A percentile compares a stretch with the other conserved stretches of the same genome.
phyloP scores from a whole-genome alignment of 306 rosid species.

The Vigna nakashimae region DNA sequence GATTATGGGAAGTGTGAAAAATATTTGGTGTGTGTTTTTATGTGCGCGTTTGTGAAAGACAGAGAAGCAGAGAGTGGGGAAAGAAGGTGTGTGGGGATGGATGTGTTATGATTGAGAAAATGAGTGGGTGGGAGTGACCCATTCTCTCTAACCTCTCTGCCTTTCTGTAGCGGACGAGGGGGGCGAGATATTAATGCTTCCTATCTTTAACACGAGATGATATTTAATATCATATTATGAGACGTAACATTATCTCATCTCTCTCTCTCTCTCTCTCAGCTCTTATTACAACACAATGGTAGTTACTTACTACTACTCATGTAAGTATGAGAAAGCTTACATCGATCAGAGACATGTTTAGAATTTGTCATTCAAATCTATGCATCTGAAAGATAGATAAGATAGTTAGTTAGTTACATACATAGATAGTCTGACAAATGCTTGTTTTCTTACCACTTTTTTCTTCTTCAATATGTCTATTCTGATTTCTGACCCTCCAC shows the following conservation, averaged over 20 bases:
- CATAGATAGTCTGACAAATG: slow-evolving; percentile 6
- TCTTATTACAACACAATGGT: too few species aligned
- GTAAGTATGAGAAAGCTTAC: background rate
- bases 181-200: slow-evolving; percentile 83
- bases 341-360: slow-evolving; percentile 23
- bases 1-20: slow-evolving; percentile 53
- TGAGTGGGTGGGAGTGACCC: slow-evolving; percentile 95
- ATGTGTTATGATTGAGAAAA: slow-evolving; percentile 83
- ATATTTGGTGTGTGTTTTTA: background rate
- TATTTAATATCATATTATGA: too few species aligned
- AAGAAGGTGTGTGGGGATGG: background rate
- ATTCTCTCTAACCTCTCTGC: slow-evolving; percentile 62
- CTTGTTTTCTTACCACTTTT: background rate
- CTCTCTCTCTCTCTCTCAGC: too few species aligned
- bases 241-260: too few species aligned
- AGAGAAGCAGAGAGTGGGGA: slow-evolving; percentile 50
- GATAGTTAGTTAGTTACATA: background rate
- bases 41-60: slow-evolving; percentile 44
- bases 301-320: background rate
- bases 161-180: slow-evolving; percentile 92
- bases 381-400: background rate
- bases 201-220: slow-evolving; percentile 54
- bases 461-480: slow-evolving; percentile 34
- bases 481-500: slow-evolving; percentile 45
- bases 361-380: slow-evolving; percentile 8